A percentile compares a stretch with the other conserved stretches of the same genome.
These are phyloP conservation scores for Phytophthora lateralis DNA, from an alignment of 352 stramenopile genomes.

Conservation along the genomic window DNA sequence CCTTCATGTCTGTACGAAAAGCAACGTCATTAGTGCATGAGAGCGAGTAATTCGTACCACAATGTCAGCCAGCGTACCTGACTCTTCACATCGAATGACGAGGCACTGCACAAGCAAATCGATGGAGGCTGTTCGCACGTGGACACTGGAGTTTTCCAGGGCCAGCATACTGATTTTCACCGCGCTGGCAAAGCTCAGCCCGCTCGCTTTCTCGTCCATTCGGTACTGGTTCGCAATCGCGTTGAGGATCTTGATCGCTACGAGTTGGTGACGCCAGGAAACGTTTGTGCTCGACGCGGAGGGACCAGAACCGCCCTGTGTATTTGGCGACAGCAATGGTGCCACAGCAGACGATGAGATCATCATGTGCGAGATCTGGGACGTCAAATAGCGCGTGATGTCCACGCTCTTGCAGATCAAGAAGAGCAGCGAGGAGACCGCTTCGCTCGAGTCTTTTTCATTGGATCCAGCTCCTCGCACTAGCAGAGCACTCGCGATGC, in stretches of 20 bases:
- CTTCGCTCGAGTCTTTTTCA: slow-evolving; percentile 82
- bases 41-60: neutral
- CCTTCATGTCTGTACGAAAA: slow-evolving; percentile 51
- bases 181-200: slow-evolving; percentile 58
- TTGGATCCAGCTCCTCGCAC: slow-evolving; percentile 64
- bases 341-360: slow-evolving; percentile 13
- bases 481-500: slow-evolving; percentile 55
- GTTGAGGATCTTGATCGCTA: slow-evolving; percentile 81
- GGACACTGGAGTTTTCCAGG: slow-evolving; percentile 77
- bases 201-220: slow-evolving; percentile 60
- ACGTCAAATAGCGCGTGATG: slow-evolving; percentile 62
- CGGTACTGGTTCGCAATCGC: slow-evolving; percentile 82
- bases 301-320: slow-evolving; percentile 1
- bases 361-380: slow-evolving; percentile 61
- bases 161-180: slow-evolving; percentile 68
- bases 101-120: slow-evolving; percentile 76
- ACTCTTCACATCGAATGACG: slow-evolving; percentile 77
- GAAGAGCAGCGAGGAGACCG: slow-evolving; percentile 73
- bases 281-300: slow-evolving; percentile 19
- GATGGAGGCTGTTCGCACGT: slow-evolving; percentile 72
- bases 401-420: slow-evolving; percentile 84
- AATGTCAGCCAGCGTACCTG: slow-evolving; percentile 40
- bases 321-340: slow-evolving; percentile 30
- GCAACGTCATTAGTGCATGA: neutral
- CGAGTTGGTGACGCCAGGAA: slow-evolving; percentile 74